Conservation (phyloP, 179 eudicot genomes). For the Sideroxylon spinosum region DNA sequence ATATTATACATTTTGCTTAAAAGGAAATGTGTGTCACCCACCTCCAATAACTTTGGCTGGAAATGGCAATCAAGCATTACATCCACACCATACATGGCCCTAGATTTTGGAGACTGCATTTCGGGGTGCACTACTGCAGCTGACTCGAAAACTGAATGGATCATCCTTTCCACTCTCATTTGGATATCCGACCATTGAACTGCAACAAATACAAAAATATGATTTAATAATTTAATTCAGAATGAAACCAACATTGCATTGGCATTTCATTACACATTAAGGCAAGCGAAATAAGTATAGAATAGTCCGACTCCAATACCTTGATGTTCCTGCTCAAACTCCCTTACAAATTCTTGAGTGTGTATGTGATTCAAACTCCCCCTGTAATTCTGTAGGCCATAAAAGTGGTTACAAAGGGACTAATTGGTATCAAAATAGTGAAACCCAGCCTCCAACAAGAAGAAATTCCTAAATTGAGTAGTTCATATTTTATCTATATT, state of each 20-base stretch:
- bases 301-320: constrained; percentile 34
- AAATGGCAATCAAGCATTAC: constrained; percentile 83
- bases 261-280: not conserved
- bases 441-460: not conserved
- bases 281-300: not conserved
- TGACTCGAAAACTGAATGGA: constrained; percentile 78
- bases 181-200: constrained; percentile 88
- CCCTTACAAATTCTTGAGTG: constrained; percentile 76
- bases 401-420: not conserved
- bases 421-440: not conserved
- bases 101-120: constrained; percentile 76
- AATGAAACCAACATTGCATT: not conserved
- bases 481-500: not conserved
- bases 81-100: constrained; percentile 97
- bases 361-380: constrained; percentile 71
- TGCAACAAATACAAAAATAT: constrained; percentile 29
- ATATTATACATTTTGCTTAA: not conserved
- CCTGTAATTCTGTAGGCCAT: constrained; percentile 69
- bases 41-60: constrained; percentile 91
- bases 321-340: constrained; percentile 84
- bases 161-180: constrained; percentile 54
- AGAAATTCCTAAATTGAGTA: not conserved
- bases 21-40: constrained; percentile 21
- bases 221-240: not conserved
- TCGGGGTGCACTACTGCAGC: constrained; percentile 82